phyloP scores from a whole-genome alignment of 805 yeast genomes.

The Saccharomycopsis capsularis region DNA sequence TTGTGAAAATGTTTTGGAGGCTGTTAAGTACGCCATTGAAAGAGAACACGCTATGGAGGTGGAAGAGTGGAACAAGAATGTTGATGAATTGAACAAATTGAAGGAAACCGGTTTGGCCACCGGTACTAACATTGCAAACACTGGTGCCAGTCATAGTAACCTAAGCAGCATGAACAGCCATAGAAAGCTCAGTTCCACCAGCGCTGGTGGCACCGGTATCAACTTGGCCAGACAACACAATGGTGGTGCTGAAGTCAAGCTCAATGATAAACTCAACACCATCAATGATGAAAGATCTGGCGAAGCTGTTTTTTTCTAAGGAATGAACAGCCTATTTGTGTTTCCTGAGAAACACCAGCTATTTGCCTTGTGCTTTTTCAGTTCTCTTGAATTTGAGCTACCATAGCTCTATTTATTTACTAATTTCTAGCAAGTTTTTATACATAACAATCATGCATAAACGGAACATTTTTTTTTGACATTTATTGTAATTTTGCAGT shows the following conservation, averaged over 20 bases:
- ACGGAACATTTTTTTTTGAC: no score
- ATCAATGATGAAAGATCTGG: not conserved
- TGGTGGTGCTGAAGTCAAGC: not conserved
- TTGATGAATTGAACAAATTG: conserved; percentile 18
- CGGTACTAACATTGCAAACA: not conserved
- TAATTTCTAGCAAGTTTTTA: no score
- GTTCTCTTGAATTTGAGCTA: no score
- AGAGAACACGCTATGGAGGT: conserved; percentile 69
- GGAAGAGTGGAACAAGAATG: conserved; percentile 55
- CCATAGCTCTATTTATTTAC: no score
- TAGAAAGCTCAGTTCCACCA: not conserved
- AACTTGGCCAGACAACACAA: not conserved
- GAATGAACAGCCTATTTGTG: no score
- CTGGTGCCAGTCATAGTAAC: not conserved
- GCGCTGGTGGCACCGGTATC: not conserved
- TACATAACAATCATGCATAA: no score
- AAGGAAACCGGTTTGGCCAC: not conserved
- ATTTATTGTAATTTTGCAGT: no score
- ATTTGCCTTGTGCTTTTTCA: no score
- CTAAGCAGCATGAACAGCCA: not conserved
- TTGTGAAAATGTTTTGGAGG: conserved; percentile 70
- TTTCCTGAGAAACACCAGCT: no score
- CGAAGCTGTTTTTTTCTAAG: not conserved
- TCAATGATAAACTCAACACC: not conserved
- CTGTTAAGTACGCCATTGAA: conserved; percentile 77